Evolutionary conservation across 1,139 yeast species (phyloP).

Genomic region (Pichia terricola): DNA sequence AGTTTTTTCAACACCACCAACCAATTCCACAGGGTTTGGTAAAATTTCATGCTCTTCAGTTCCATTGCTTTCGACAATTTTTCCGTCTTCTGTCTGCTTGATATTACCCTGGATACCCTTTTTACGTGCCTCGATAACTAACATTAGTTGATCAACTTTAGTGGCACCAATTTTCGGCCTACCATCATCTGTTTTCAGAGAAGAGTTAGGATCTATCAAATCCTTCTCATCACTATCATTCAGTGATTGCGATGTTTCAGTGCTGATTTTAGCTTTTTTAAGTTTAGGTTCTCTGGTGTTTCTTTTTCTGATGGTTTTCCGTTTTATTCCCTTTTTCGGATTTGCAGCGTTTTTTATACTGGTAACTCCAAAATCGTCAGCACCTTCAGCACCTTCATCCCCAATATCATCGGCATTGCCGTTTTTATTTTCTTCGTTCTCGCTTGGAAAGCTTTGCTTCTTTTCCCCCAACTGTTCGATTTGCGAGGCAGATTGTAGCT

Average conservation of each 20-base stretch:
- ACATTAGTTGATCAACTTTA: conserved; percentile 81
- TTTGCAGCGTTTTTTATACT: too few relatives aligned
- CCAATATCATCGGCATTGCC: background rate
- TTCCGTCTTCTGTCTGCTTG: conserved; percentile 56
- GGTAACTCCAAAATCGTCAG: too few relatives aligned
- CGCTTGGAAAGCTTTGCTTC: conserved; percentile 6
- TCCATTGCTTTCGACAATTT: conserved; percentile 20
- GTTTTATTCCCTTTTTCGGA: background rate
- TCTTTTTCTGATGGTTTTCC: background rate
- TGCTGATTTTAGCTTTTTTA: background rate
- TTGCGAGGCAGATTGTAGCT: background rate
- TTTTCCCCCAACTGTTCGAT: background rate
- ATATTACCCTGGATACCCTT: conserved; percentile 58
- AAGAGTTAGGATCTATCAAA: conserved; percentile 15
- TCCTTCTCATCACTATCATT: background rate
- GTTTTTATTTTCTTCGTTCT: conserved; percentile 5
- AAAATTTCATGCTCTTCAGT: background rate
- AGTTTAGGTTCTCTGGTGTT: background rate
- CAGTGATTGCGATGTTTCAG: background rate
- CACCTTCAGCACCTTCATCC: background rate
- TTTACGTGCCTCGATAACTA: conserved; percentile 79
- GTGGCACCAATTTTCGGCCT: conserved; percentile 76
- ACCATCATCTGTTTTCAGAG: conserved; percentile 42
- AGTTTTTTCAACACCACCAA: conserved; percentile 78
- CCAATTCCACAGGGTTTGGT: conserved; percentile 59